Evolutionary conservation across 139 green algal genomes (phyloP), one percentile per base, ranked within the genome.

Genomic region (Desmodesmus armatus): DNA sequence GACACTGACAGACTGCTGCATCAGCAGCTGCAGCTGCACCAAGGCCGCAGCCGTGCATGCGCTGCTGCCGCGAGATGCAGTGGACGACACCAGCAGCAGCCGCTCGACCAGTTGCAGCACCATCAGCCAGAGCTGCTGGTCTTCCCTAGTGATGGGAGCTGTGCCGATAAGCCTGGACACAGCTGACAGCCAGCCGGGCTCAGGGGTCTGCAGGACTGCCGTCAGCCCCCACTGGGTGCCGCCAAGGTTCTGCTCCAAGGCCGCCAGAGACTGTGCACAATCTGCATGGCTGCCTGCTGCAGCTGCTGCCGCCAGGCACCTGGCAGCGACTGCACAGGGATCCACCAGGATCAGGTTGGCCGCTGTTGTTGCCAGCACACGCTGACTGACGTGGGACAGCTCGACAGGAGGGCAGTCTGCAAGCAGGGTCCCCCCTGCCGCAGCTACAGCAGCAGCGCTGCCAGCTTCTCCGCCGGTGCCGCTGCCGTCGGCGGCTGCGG

Each of bases 81-180:
- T 33, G 3, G 5, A 35, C 37, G 49, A 9, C 3, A 2, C 2
- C 3, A 19, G n/a, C 33, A 93, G 53, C 70, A 85, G 33, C 0
- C 77, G 80, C 51, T 87, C 47, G 40, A 94, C 21, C 65, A 88
- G 51, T 1, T 78, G 74, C 80, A 94, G 84, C 74, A 94, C 78
- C 71, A 84, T 62, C 62, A 80, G 25, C 91, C 91, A 94, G 47
- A 94, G 65, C 5, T 62, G 51, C 27, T 71, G 73, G 75, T 94
- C 91, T 33, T 93, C 91, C 1, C 40, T 21, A 23, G 84, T 93
- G 27, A 77, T 67, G 5, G 91, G 91, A 27, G 53, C 27, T 39
- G 62, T 73, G 15, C 65, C 60, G n/a, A 94, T 82, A 81, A 94
- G 85, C 31, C 33, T 53, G n/a, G 87, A 66, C 21, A 93, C 73